Conservation (phyloP, 1,284 basidiomycete species). For the Ceratobasidium papillatum region DNA sequence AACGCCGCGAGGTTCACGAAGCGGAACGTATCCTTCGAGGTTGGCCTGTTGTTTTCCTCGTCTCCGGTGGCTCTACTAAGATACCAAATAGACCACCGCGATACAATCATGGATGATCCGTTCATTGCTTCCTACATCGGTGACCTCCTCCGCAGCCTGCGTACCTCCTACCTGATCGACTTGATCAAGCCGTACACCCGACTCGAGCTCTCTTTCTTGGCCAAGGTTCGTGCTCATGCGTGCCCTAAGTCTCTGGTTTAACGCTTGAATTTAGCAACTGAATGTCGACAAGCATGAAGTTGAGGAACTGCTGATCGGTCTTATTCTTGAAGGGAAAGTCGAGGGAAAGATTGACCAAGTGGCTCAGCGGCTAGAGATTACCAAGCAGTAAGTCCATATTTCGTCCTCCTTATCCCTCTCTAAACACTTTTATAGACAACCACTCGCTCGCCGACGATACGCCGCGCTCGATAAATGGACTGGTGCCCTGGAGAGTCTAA, state of each 20-base stretch:
- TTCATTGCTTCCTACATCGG: conserved; percentile 96
- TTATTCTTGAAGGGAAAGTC: conserved; percentile 95
- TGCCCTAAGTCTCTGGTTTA: not conserved
- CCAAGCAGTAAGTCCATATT: conserved; percentile 72
- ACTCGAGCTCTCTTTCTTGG: conserved; percentile 89
- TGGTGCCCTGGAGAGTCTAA: conserved; percentile 74
- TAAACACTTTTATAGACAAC: conserved; percentile 64
- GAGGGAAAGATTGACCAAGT: conserved; percentile 97
- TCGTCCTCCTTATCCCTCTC: conserved; percentile 19
- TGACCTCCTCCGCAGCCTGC: conserved; percentile 89
- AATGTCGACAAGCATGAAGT: conserved; percentile 89
- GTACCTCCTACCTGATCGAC: conserved; percentile 97
- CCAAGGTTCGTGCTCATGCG: conserved; percentile 66
- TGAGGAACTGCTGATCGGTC: conserved; percentile 89
- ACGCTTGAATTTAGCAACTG: conserved; percentile 72
- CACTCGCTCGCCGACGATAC: conserved; percentile 84
- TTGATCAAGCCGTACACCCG: conserved; percentile 97
- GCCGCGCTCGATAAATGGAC: conserved; percentile 84
- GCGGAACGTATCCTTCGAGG: conserved; percentile 95
- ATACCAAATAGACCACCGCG: conserved; percentile 74
- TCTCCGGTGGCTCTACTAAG: not conserved
- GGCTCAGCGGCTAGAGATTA: conserved; percentile 88
- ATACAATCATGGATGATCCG: conserved; percentile 93
- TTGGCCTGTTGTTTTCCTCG: conserved; percentile 50
- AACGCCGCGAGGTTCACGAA: conserved; percentile 92